phyloP scores from a whole-genome alignment of 495 filamentous ascomycete species.

The Lasiosphaeris hirsuta region DNA sequence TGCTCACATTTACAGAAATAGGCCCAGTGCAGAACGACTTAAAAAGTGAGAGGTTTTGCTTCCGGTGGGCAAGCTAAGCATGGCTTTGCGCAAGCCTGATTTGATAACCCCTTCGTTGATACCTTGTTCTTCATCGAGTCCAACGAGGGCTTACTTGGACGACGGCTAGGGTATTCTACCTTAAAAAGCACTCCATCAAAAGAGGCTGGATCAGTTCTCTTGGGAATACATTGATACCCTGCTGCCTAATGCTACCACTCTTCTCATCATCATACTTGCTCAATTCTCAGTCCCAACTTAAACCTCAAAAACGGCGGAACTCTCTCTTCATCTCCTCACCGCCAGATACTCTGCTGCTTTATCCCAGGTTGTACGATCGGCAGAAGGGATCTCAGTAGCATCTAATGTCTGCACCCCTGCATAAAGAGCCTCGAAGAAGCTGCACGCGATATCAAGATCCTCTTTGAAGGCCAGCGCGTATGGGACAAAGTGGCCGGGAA shows the following conservation, averaged over 20 bases:
- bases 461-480: slow-evolving; percentile 69
- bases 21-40: too few species aligned
- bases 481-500: slow-evolving; percentile 67
- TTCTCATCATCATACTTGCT: not conserved
- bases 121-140: too few species aligned
- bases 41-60: too few species aligned
- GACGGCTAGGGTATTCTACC: too few species aligned
- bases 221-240: not conserved
- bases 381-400: slow-evolving; percentile 52
- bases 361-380: slow-evolving; percentile 59
- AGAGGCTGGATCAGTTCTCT: too few species aligned
- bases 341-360: slow-evolving; percentile 63
- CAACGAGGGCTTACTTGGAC: too few species aligned
- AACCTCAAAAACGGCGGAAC: too few species aligned
- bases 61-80: too few species aligned
- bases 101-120: too few species aligned
- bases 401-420: slow-evolving; percentile 61
- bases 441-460: slow-evolving; percentile 76
- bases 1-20: too few species aligned
- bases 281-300: not conserved
- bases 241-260: not conserved
- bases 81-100: too few species aligned
- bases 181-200: too few species aligned
- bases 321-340: slow-evolving; percentile 14
- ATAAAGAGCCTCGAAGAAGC: slow-evolving; percentile 79